phyloP scores from a whole-genome alignment of 2,329 filamentous ascomycete genomes.

The Cladosporium oxysporum region DNA sequence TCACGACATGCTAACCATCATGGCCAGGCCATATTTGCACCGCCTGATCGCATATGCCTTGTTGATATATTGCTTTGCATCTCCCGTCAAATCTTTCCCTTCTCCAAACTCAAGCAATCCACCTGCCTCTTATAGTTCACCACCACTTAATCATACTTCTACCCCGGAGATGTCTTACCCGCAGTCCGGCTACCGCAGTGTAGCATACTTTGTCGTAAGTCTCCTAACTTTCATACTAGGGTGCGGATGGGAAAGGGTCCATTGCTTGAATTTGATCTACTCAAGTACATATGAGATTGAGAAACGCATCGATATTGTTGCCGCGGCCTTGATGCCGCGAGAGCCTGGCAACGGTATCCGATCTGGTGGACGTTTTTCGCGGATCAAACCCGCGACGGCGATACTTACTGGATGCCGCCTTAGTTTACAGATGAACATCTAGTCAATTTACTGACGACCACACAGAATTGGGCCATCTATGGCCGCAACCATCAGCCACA shows the following conservation, averaged over 20 bases:
- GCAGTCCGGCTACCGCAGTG: constrained; percentile 9
- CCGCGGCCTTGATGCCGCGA: too few species aligned
- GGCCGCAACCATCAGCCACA: constrained; percentile 78
- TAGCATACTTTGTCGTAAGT: constrained; percentile 19
- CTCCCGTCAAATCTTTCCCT: not conserved
- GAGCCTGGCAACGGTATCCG: constrained; percentile 30
- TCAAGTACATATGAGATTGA: not conserved
- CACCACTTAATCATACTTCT: constrained; percentile 1
- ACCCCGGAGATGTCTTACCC: constrained; percentile 4
- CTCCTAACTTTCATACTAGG: not conserved
- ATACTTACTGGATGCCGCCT: not conserved
- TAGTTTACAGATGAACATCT: too few species aligned
- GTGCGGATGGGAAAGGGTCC: not conserved
- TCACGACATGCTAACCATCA: constrained; percentile 7
- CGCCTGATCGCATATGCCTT: constrained; percentile 15
- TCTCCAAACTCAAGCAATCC: not conserved
- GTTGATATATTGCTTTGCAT: constrained; percentile 13
- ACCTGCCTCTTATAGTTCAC: not conserved
- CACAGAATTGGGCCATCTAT: constrained; percentile 63
- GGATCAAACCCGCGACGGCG: not conserved
- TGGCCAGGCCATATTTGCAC: constrained; percentile 18
- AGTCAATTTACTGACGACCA: constrained; percentile 58
- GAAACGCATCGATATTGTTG: not conserved
- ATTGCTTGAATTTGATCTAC: not conserved
- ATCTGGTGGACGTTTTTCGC: constrained; percentile 50